These are phyloP conservation scores for Bretziella fagacearum DNA, from an alignment of 2,329 filamentous ascomycete species.

Conservation along the genomic window DNA sequence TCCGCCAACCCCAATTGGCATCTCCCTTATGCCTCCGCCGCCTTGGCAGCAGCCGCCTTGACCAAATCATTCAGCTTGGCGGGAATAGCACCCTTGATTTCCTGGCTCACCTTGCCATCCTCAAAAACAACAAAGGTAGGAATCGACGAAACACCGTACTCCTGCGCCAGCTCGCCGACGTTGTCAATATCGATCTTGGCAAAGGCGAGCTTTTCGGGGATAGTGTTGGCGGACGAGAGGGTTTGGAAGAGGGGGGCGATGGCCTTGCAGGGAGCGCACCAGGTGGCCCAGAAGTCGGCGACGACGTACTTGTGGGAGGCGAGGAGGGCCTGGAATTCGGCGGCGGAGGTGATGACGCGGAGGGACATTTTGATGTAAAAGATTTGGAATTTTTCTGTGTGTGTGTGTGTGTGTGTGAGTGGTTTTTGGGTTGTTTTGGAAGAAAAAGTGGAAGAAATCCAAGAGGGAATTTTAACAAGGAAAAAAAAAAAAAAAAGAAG, in stretches of 20 bases:
- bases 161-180: conserved; percentile 31
- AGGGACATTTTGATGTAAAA: conserved; percentile 7
- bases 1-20: too few relatives aligned
- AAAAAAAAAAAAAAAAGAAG: too few relatives aligned
- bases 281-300: conserved; percentile 41
- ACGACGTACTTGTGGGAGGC: conserved; percentile 32
- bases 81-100: conserved; percentile 16
- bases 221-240: conserved; percentile 26
- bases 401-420: background rate
- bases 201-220: conserved; percentile 31
- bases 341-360: conserved; percentile 20
- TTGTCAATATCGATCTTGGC: conserved; percentile 43
- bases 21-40: conserved; percentile 19
- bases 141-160: conserved; percentile 37
- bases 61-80: conserved; percentile 14
- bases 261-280: conserved; percentile 44
- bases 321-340: conserved; percentile 34
- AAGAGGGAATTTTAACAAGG: too few relatives aligned
- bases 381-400: too few relatives aligned
- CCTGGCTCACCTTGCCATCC: conserved; percentile 25
- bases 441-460: too few relatives aligned
- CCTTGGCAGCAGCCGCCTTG: conserved; percentile 17
- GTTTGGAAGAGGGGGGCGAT: conserved; percentile 38
- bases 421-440: too few relatives aligned
- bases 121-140: conserved; percentile 45